These are phyloP conservation scores for Thielaviopsis populi DNA, from an alignment of 2,329 filamentous ascomycete genomes.

Conservation along the genomic window DNA sequence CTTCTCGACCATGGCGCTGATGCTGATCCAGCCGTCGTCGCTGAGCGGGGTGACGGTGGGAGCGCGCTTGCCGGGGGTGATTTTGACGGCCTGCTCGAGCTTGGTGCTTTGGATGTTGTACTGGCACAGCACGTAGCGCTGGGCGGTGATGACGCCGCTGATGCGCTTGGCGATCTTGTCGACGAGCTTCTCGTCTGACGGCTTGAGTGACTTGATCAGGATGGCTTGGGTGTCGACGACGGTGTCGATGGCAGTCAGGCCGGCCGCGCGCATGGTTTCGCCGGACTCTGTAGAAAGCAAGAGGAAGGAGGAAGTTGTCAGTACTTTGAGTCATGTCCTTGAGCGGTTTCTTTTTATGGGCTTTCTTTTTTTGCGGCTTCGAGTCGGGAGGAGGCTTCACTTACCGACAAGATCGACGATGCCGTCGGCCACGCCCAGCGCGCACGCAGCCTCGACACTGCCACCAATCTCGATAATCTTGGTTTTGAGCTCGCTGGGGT, in stretches of 20 bases:
- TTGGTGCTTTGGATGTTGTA: constrained; percentile 74
- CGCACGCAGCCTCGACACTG: constrained; percentile 93
- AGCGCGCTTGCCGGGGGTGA: constrained; percentile 88
- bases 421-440: constrained; percentile 85
- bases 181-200: constrained; percentile 66
- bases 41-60: constrained; percentile 85
- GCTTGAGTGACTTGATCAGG: constrained; percentile 76
- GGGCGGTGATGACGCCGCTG: constrained; percentile 83
- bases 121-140: constrained; percentile 86
- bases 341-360: not conserved
- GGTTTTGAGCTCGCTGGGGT: constrained; percentile 39
- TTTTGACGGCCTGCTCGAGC: constrained; percentile 51
- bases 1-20: constrained; percentile 84
- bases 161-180: constrained; percentile 77
- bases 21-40: constrained; percentile 83
- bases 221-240: constrained; percentile 79
- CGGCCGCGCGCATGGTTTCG: constrained; percentile 94
- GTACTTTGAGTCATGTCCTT: not conserved
- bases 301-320: not conserved
- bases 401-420: constrained; percentile 93
- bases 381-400: constrained; percentile 25
- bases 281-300: constrained; percentile 56
- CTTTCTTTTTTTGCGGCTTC: no score
- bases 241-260: constrained; percentile 85
- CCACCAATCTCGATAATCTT: constrained; percentile 90